phyloP scores from a whole-genome alignment of 306 rosid genomes.

The Pueraria montana region DNA sequence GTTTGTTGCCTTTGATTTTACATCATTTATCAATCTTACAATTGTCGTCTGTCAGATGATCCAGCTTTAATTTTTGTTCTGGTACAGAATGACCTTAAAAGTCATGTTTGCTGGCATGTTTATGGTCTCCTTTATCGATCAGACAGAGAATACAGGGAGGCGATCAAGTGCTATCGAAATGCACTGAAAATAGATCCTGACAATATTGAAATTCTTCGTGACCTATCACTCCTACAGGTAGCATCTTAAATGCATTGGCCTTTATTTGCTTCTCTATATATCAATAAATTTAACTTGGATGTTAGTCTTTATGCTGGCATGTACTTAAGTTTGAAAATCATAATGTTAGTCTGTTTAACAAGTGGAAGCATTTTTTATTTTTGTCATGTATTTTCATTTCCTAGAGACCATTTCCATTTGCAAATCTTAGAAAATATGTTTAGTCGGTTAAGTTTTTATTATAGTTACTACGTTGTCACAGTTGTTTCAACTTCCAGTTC shows the following conservation, averaged over 20 bases:
- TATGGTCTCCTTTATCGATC: slow-evolving; percentile 98
- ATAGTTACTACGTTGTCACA: not conserved
- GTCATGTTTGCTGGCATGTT: slow-evolving; percentile 99
- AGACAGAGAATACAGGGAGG: slow-evolving; percentile 98
- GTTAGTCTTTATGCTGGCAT: slow-evolving; percentile 27
- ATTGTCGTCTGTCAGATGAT: slow-evolving; percentile 38
- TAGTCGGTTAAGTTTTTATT: slow-evolving; percentile 8
- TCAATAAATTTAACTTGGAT: not conserved
- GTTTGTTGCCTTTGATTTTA: slow-evolving; percentile 43
- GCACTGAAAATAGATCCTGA: slow-evolving; percentile 96
- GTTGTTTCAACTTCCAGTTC: not conserved
- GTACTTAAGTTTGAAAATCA: not conserved
- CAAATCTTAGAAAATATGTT: not conserved
- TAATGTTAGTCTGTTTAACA: slow-evolving; percentile 9
- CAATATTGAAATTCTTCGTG: slow-evolving; percentile 95
- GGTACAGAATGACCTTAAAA: slow-evolving; percentile 94
- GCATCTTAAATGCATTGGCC: slow-evolving; percentile 28
- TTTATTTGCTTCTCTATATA: slow-evolving; percentile 30
- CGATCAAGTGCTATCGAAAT: slow-evolving; percentile 95
- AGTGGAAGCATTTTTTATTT: not conserved
- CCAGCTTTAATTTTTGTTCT: slow-evolving; percentile 44
- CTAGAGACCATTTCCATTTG: not conserved
- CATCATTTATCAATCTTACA: slow-evolving; percentile 20
- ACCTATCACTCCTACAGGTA: slow-evolving; percentile 94
- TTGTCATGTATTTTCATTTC: not conserved